Evolutionary conservation across 2,329 filamentous ascomycete genomes (phyloP).

Genomic region (Gaeumannomyces tritici): DNA sequence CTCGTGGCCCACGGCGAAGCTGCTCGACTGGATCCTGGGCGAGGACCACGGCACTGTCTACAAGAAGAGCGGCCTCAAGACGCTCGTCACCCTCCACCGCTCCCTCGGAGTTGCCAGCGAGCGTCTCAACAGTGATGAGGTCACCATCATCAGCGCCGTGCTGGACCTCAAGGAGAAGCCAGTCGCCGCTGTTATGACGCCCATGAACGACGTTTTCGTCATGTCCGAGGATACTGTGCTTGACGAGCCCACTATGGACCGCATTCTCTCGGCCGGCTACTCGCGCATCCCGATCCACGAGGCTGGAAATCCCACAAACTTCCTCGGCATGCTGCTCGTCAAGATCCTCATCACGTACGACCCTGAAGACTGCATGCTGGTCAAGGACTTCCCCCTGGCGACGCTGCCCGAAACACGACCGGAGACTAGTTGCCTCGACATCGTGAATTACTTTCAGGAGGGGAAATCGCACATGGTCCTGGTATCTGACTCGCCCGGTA

Average conservation of each 20-base stretch:
- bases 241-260: conserved; percentile 90
- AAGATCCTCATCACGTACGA: conserved; percentile 99
- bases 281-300: conserved; percentile 93
- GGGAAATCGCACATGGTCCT: conserved; percentile 98
- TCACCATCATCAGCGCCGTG: conserved; percentile 96
- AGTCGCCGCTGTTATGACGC: conserved; percentile 94
- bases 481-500: conserved; percentile 83
- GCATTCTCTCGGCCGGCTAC: conserved; percentile 86
- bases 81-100: conserved; percentile 88
- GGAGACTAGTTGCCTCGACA: conserved; percentile 93
- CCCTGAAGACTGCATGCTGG: conserved; percentile 79
- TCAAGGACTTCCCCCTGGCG: conserved; percentile 84
- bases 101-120: conserved; percentile 80
- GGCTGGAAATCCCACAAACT: conserved; percentile 73
- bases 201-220: conserved; percentile 94
- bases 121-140: conserved; percentile 90
- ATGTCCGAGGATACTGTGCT: conserved; percentile 92
- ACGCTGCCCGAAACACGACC: conserved; percentile 91
- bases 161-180: conserved; percentile 94
- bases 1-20: conserved; percentile 90
- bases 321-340: conserved; percentile 94
- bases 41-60: conserved; percentile 95
- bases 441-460: conserved; percentile 99
- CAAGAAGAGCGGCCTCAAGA: conserved; percentile 97
- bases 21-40: conserved; percentile 86